Base-by-base conservation (phyloP, 2,329 filamentous ascomycete species). In the Amphichorda felina region DNA sequence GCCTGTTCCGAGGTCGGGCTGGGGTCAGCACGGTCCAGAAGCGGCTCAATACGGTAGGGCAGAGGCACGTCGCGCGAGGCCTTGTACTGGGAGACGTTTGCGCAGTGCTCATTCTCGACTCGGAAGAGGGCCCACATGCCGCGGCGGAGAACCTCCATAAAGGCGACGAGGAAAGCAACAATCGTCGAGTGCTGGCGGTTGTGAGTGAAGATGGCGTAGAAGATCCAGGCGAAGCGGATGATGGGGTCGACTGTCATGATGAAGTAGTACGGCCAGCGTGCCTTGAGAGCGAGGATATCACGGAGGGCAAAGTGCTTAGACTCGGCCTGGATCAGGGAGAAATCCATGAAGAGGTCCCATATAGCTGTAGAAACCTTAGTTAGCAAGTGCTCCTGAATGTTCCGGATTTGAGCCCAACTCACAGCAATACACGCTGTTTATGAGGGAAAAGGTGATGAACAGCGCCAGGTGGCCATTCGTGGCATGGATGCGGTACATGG, bases 261-360 rank as follows among this genome's bases (percentile, higher is more conserved):
- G 5, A 59, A 55, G 53, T 96, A 98, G 64, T 98, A 98, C 29
- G 79, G 66, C 80, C 84, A 91, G 4, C 72, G 67, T 10, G 68
- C 68, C 50, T 89, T 89, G 48, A 91, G 82, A 0, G 80, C 87
- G 0, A 91, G 69, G 8, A 83, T 79, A 39, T 89, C 75, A 6
- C 91, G 80, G 9, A 95, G 71, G 33, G 79, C 68, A 2, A 63
- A 70, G 44, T 82, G 66, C 9, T 73, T 71, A 0, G 83, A 74
- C 37, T 79, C 75, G 0, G 81, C 70, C 47, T 95, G 87, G 3
- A 89, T 70, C n/a, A 95, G 68, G 39, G 82, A 91, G 70, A 91
- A 96, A 56, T 98, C 91, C 83, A 96, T 95, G 43, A 86, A 77
- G 2, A 98, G 62, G 53, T 98, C 91, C 91, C 91, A 98, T 29